Evolutionary conservation across 441 rosid genomes (phyloP).

Genomic region (Biscutella laevigata): DNA sequence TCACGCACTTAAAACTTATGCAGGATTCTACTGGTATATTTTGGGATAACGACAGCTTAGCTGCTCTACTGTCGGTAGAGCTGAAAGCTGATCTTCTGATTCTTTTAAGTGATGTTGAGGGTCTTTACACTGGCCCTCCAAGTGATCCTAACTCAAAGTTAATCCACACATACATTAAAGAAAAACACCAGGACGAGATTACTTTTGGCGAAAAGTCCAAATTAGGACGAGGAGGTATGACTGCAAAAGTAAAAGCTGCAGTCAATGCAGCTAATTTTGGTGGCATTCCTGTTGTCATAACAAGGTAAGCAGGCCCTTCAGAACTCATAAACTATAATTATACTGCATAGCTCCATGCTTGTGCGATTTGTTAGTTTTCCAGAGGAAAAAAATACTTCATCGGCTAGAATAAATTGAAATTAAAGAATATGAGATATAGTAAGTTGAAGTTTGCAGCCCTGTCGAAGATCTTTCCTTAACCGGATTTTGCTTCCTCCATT

Average conservation of each 20-base stretch:
- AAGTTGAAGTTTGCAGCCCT: neutral
- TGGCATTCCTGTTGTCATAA: slow-evolving; percentile 88
- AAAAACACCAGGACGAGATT: slow-evolving; percentile 71
- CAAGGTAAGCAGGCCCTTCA: slow-evolving; percentile 47
- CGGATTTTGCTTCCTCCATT: neutral
- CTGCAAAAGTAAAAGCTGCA: slow-evolving; percentile 97
- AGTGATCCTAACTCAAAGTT: slow-evolving; percentile 85
- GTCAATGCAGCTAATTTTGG: slow-evolving; percentile 77
- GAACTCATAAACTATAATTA: neutral
- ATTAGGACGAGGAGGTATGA: slow-evolving; percentile 99
- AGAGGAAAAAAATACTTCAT: neutral
- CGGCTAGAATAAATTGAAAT: neutral
- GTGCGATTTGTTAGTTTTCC: neutral
- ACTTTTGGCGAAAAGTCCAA: slow-evolving; percentile 98
- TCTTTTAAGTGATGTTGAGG: slow-evolving; percentile 93
- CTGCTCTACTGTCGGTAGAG: slow-evolving; percentile 84
- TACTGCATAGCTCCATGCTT: neutral
- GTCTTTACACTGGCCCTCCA: slow-evolving; percentile 97
- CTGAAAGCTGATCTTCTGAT: slow-evolving; percentile 89
- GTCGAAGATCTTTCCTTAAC: neutral
- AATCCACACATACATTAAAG: slow-evolving; percentile 73
- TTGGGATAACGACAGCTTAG: slow-evolving; percentile 99
- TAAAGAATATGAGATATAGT: neutral
- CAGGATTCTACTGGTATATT: slow-evolving; percentile 99
- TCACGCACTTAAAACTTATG: slow-evolving; percentile 16